phyloP scores from a whole-genome alignment of 495 filamentous ascomycete genomes.

The Penicillium silybi region DNA sequence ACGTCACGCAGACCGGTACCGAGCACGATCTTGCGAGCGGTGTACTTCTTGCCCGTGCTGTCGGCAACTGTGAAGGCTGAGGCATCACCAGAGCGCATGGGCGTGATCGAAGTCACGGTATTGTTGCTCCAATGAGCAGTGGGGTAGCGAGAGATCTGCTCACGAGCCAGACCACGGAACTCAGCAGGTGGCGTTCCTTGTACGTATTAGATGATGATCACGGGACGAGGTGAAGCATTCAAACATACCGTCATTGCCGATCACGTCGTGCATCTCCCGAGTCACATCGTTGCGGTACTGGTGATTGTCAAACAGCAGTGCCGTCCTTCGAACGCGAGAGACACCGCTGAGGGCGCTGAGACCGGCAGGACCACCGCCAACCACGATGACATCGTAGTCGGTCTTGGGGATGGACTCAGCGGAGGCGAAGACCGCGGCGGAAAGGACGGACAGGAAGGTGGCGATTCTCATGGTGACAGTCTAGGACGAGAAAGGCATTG shows the following conservation, averaged over 20 bases:
- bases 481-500: background rate
- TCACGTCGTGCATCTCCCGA: conserved; percentile 55
- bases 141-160: conserved; percentile 47
- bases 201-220: background rate
- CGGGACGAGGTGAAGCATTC: background rate
- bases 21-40: conserved; percentile 50
- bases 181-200: conserved; percentile 48
- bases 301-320: conserved; percentile 51
- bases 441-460: conserved; percentile 17
- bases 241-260: conserved; percentile 51
- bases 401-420: conserved; percentile 21
- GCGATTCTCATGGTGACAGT: background rate
- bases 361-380: conserved; percentile 33
- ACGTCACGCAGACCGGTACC: conserved; percentile 53
- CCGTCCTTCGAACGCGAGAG: conserved; percentile 48
- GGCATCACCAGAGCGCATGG: conserved; percentile 25
- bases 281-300: conserved; percentile 54
- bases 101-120: conserved; percentile 44
- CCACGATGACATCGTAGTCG: conserved; percentile 33
- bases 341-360: conserved; percentile 50
- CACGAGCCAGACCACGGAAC: conserved; percentile 49
- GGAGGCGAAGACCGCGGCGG: conserved; percentile 11
- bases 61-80: conserved; percentile 43
- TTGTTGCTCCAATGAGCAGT: conserved; percentile 47
- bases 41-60: conserved; percentile 29